These are phyloP conservation scores for Melastoma malabathricum DNA, from an alignment of 345 rosid species.

Conservation along the genomic window DNA sequence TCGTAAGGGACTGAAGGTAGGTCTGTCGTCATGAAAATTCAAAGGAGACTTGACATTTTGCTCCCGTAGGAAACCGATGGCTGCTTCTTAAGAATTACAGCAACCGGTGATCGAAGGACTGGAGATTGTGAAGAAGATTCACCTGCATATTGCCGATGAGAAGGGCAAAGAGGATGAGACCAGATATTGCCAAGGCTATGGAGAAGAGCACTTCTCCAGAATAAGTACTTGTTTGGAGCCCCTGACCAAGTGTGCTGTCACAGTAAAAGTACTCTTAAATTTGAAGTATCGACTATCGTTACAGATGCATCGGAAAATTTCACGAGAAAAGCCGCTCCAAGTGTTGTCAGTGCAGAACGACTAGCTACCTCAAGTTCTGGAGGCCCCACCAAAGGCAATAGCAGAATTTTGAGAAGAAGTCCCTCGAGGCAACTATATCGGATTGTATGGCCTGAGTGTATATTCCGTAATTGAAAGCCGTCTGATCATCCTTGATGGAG, in stretches of 20 bases:
- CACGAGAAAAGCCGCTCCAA: neutral
- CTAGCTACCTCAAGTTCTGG: slow-evolving; percentile 63
- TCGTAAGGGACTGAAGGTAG: slow-evolving; percentile 61
- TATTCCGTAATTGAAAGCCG: slow-evolving; percentile 54
- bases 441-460: slow-evolving; percentile 55
- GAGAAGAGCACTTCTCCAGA: slow-evolving; percentile 69
- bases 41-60: too few species aligned
- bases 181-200: slow-evolving; percentile 50
- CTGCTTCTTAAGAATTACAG: too few species aligned
- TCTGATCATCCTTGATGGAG: slow-evolving; percentile 12
- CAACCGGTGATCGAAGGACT: neutral
- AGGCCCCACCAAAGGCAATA: slow-evolving; percentile 95
- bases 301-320: neutral
- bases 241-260: slow-evolving; percentile 76
- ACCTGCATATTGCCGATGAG: slow-evolving; percentile 80
- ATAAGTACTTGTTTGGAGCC: slow-evolving; percentile 71
- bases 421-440: slow-evolving; percentile 34
- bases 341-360: neutral
- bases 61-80: too few species aligned
- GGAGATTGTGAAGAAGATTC: neutral
- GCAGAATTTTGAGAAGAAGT: slow-evolving; percentile 46
- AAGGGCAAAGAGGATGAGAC: slow-evolving; percentile 71
- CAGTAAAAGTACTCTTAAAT: slow-evolving; percentile 1
- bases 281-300: neutral
- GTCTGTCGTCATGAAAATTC: slow-evolving; percentile 35